phyloP scores from a whole-genome alignment of 805 yeast genomes.

The Yarrowia phangngaensis region DNA sequence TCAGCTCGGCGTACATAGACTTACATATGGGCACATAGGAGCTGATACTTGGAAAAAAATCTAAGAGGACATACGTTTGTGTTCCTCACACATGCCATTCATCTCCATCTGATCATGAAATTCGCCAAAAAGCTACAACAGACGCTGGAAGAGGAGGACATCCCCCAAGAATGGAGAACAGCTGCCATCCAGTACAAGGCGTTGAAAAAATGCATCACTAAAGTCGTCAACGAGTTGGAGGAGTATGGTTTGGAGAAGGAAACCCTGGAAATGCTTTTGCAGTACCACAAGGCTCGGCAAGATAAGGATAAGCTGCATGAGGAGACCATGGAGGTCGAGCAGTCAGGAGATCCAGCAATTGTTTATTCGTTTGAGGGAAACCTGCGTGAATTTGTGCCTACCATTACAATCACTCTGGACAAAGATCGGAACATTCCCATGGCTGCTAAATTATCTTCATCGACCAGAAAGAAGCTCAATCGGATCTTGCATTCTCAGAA shows the following conservation, averaged over 20 bases:
- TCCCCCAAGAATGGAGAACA: slow-evolving; percentile 65
- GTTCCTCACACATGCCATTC: slow-evolving; percentile 20
- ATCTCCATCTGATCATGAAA: slow-evolving; percentile 51
- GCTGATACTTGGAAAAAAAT: neutral
- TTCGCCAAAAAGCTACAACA: slow-evolving; percentile 70
- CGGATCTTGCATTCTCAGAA: slow-evolving; percentile 23
- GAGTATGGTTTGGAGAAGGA: slow-evolving; percentile 55
- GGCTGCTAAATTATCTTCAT: slow-evolving; percentile 29
- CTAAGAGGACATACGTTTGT: neutral
- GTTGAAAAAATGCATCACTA: slow-evolving; percentile 61
- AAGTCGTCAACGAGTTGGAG: slow-evolving; percentile 60
- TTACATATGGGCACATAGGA: slow-evolving; percentile 12
- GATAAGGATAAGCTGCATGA: slow-evolving; percentile 18
- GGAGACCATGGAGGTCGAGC: slow-evolving; percentile 5
- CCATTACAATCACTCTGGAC: slow-evolving; percentile 32
- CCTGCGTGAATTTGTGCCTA: slow-evolving; percentile 34
- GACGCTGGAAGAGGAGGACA: slow-evolving; percentile 53
- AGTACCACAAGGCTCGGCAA: slow-evolving; percentile 29
- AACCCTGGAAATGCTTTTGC: slow-evolving; percentile 35
- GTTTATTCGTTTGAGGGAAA: slow-evolving; percentile 32
- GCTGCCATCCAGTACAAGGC: slow-evolving; percentile 70
- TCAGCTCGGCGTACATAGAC: neutral
- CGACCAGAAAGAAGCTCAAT: slow-evolving; percentile 28
- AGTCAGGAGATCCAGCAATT: slow-evolving; percentile 16
- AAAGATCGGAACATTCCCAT: slow-evolving; percentile 30